phyloP scores from a whole-genome alignment of 2,329 filamentous ascomycete genomes.

The Claviceps africana region DNA sequence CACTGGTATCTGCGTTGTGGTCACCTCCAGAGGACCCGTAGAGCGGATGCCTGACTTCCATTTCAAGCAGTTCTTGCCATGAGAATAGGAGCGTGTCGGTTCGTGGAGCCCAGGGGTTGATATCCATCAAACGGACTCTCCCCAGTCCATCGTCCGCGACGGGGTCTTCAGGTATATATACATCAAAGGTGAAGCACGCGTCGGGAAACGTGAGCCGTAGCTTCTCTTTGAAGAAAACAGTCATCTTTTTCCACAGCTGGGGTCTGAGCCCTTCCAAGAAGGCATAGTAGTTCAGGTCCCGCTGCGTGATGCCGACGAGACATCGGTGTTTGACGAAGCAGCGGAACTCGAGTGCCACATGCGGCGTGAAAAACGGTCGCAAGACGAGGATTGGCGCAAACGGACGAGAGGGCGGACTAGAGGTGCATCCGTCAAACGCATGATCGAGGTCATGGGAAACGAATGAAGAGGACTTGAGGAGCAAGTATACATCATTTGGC shows the following conservation, averaged over 20 bases:
- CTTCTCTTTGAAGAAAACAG: slow-evolving; percentile 62
- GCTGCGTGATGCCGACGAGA: slow-evolving; percentile 72
- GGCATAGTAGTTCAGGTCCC: slow-evolving; percentile 80
- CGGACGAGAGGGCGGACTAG: slow-evolving; percentile 23
- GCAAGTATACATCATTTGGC: slow-evolving; percentile 82
- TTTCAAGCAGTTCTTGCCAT: slow-evolving; percentile 73
- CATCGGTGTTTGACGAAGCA: slow-evolving; percentile 80
- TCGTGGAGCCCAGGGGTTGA: slow-evolving; percentile 84
- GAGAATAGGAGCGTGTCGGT: slow-evolving; percentile 84
- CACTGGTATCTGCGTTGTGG: slow-evolving; percentile 18
- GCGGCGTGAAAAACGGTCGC: slow-evolving; percentile 74
- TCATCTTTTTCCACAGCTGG: slow-evolving; percentile 53
- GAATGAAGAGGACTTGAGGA: slow-evolving; percentile 90
- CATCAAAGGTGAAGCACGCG: slow-evolving; percentile 73
- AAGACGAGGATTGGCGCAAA: slow-evolving; percentile 73
- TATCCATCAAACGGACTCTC: slow-evolving; percentile 73
- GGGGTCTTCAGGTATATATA: slow-evolving; percentile 66
- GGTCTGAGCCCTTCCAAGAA: slow-evolving; percentile 56
- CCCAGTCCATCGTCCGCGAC: slow-evolving; percentile 46
- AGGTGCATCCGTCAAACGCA: slow-evolving; percentile 61
- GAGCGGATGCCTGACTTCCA: slow-evolving; percentile 46
- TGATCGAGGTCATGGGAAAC: slow-evolving; percentile 88
- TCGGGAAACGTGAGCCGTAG: slow-evolving; percentile 72
- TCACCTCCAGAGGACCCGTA: slow-evolving; percentile 29
- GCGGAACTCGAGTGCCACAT: slow-evolving; percentile 84